Evolutionary conservation across 2,329 filamentous ascomycete species (phyloP), one percentile per base, ranked within the genome.

Genomic region (Ceratocystis cacaofunesta): DNA sequence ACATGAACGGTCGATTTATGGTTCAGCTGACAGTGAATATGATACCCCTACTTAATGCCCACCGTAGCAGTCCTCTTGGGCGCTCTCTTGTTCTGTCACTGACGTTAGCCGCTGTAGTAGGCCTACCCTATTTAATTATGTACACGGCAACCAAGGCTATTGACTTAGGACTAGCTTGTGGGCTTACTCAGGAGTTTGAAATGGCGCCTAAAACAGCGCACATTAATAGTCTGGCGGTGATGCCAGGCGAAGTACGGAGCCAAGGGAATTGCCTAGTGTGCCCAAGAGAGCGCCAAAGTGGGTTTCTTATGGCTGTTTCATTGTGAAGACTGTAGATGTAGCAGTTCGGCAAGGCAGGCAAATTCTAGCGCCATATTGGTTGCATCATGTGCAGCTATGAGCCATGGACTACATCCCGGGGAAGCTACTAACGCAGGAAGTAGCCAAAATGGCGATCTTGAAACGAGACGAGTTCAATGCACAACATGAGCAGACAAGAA

Each of bases 1-100:
- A 72, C 68, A 62, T 71, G 48, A 75, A 76, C 69, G 71, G 70
- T 32, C 71, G 71, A 32, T 75, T 74, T 71, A 74, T 73, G 71
- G 70, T 73, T 28, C 72, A 72, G 25, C 69, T 74, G 17, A 73
- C 73, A n/a, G 68, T 71, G 5, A 65, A 73, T 36, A 68, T 73
- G 67, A 68, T 74, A n/a, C 72, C 70, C 15, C 69, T 74, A 62
- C 69, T 48, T 25, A n/a, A 5, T 15, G 43, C 36, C 22, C 61
- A 62, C 2, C 25, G 25, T 5, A 48, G 15, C 41, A n/a, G 30
- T 10, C 25, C 10, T n/a, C n/a, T 10, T 5, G 36, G 30, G 17
- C 32, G 50, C 5, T 64, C 32, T 12, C 62, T 64, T n/a, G 50
- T 74, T 61, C 61, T 74, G 55, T 74, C 72, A 61, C 12, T 72